Conservation (phyloP, 2,329 filamentous ascomycete species). For the Neopestalotiopsis rosae region DNA sequence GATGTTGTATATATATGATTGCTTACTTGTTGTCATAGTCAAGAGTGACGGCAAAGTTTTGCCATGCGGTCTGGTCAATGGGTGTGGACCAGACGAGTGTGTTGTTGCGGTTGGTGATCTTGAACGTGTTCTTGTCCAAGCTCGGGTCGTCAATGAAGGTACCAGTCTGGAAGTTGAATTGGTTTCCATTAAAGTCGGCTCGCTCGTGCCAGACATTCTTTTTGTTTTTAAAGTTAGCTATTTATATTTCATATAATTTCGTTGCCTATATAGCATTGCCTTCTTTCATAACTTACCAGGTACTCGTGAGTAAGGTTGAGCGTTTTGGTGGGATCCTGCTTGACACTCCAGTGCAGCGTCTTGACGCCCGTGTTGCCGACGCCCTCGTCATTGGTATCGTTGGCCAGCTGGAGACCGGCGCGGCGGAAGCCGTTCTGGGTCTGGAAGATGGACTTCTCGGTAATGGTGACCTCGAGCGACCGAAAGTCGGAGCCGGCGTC, state of each 20-base stretch:
- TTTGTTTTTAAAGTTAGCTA: too few species aligned
- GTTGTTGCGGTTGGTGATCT: constrained; percentile 45
- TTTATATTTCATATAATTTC: too few species aligned
- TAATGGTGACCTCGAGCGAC: constrained; percentile 49
- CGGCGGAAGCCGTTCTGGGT: constrained; percentile 51
- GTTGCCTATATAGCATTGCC: too few species aligned
- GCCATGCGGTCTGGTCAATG: constrained; percentile 55
- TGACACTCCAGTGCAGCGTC: constrained; percentile 37
- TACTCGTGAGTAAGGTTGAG: constrained; percentile 40
- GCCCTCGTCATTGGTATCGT: constrained; percentile 45
- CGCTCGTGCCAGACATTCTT: constrained; percentile 41
- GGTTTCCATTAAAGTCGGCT: constrained; percentile 35
- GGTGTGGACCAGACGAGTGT: constrained; percentile 45
- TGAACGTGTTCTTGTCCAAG: constrained; percentile 44
- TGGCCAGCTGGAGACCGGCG: constrained; percentile 48
- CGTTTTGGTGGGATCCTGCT: constrained; percentile 33
- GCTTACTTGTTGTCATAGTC: constrained; percentile 61
- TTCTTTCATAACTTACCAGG: constrained; percentile 25
- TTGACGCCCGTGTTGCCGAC: constrained; percentile 38
- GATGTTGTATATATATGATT: background rate
- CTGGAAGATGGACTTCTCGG: constrained; percentile 51
- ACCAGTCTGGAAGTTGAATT: constrained; percentile 41
- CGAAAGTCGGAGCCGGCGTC: constrained; percentile 40
- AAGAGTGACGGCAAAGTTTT: constrained; percentile 65
- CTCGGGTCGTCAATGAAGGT: constrained; percentile 40